A percentile compares a stretch with the other conserved stretches of the same genome.
These are phyloP conservation scores for Gastrodia elata DNA, from an alignment of 106 monocot genomes.

Conservation along the genomic window DNA sequence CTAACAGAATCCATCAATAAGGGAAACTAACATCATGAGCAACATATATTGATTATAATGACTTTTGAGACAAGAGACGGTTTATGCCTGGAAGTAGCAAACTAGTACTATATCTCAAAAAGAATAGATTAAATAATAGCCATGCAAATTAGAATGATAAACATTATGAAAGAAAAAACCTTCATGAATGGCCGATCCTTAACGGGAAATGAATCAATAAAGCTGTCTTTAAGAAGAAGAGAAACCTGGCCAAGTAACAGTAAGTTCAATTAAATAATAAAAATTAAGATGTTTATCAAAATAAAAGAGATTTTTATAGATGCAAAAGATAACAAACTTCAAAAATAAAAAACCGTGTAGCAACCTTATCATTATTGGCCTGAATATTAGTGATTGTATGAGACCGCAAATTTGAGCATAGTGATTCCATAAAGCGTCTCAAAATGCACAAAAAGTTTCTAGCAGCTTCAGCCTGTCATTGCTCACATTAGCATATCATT, in stretches of 20 bases:
- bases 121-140: not conserved
- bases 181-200: conserved; percentile 57
- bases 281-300: not conserved
- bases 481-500: not conserved
- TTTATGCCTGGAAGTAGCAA: not conserved
- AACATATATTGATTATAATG: not conserved
- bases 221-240: conserved; percentile 72
- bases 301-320: not conserved
- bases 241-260: conserved; percentile 36
- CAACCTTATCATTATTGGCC: conserved; percentile 49
- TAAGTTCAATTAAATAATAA: conserved; percentile 1
- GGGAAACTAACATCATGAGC: not conserved
- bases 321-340: not conserved
- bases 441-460: conserved; percentile 29
- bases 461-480: conserved; percentile 43
- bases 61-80: not conserved
- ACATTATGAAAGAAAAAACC: conserved; percentile 20
- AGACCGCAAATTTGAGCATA: conserved; percentile 43
- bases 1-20: not conserved
- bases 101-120: not conserved
- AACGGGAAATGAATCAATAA: conserved; percentile 58
- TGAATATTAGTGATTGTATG: conserved; percentile 46
- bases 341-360: not conserved
- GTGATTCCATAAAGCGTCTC: conserved; percentile 37
- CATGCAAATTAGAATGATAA: not conserved